Base-by-base conservation (phyloP, 2,329 filamentous ascomycete genomes). In the Pseudogymnoascus sp. region DNA sequence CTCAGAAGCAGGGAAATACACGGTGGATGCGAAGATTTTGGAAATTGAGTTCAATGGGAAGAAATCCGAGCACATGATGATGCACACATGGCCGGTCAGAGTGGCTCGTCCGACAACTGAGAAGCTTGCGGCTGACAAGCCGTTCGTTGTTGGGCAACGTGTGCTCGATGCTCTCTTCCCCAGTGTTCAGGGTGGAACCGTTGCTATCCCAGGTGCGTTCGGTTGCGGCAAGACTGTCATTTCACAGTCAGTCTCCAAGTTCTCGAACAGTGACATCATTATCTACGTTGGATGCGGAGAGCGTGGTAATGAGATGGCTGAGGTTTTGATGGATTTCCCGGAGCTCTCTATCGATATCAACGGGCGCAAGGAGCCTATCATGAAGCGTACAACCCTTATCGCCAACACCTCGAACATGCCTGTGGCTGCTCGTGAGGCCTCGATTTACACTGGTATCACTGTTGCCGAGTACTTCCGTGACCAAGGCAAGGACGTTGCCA, bases 391-490 rank as follows among this genome's bases (percentile, higher is more conserved):
- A 14, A 96, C 92, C 21, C 84, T 99, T 66, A 97, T 99, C 74
- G 95, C 95, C 76, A 99, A 99, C 80, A 99, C 95, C 47, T 99
- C 95, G 72, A 99, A 99, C 83, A 99, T 99, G 95, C 95, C 95
- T 66, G 95, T 99, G 73, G 95, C 95, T 68, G 95, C 95, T 66
- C 91, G 95, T 80, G 95, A 99, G 78, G 95, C 95, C 64, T 99
- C 95, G 68, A 99, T 99, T 75, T 99, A 99, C 79, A 99, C 95
- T 2, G 95, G 85, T 60, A 96, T 97, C 68, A 96, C 91, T 0
- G 88, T 97, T 0, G 90, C 91, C 44, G 95, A 99, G 75, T 99
- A 99, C 73, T 97, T 97, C 82, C 85, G 95, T 69, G 95, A 99
- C 74, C 91, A 96, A 78, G 95, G 95, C 68, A 93, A 97, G 78